These are phyloP conservation scores for Cyclotella cryptica DNA, from an alignment of 108 stramenopile genomes.

Conservation along the genomic window DNA sequence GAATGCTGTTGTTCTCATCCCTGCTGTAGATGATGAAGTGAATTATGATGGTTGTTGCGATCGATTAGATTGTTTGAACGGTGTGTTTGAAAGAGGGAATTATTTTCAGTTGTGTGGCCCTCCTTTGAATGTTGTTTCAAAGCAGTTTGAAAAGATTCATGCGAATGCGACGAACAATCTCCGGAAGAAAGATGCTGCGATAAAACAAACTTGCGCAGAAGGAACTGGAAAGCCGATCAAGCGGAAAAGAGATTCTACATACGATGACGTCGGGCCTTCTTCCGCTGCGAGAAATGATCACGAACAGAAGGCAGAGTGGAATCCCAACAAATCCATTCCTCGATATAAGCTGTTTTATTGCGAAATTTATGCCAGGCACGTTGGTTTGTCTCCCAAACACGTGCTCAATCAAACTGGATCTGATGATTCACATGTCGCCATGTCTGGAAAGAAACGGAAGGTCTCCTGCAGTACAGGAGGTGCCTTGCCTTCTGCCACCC, in stretches of 20 bases:
- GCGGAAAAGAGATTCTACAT: constrained; percentile 14
- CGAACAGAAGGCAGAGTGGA: constrained; percentile 19
- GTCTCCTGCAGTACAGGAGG: not conserved
- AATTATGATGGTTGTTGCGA: too few relatives aligned
- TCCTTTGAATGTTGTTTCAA: constrained; percentile 52
- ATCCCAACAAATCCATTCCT: constrained; percentile 53
- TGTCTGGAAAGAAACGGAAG: not conserved
- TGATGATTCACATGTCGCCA: not conserved
- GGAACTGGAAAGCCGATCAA: too few relatives aligned
- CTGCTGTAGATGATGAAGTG: constrained; percentile 24
- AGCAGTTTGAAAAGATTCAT: constrained; percentile 21
- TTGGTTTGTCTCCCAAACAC: constrained; percentile 52
- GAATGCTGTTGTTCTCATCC: constrained; percentile 52
- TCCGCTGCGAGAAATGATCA: not conserved
- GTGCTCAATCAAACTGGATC: constrained; percentile 34
- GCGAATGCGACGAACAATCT: not conserved
- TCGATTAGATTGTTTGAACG: too few relatives aligned
- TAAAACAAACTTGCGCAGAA: too few relatives aligned
- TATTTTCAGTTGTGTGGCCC: constrained; percentile 77
- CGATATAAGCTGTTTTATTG: constrained; percentile 54
- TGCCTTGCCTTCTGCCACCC: constrained; percentile 20
- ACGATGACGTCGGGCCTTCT: too few relatives aligned
- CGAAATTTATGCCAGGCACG: constrained; percentile 45
- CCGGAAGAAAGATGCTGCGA: constrained; percentile 10
- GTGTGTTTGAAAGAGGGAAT: constrained; percentile 47